These are phyloP conservation scores for Durotheca rogersii DNA, from an alignment of 495 filamentous ascomycete genomes.

Conservation along the genomic window DNA sequence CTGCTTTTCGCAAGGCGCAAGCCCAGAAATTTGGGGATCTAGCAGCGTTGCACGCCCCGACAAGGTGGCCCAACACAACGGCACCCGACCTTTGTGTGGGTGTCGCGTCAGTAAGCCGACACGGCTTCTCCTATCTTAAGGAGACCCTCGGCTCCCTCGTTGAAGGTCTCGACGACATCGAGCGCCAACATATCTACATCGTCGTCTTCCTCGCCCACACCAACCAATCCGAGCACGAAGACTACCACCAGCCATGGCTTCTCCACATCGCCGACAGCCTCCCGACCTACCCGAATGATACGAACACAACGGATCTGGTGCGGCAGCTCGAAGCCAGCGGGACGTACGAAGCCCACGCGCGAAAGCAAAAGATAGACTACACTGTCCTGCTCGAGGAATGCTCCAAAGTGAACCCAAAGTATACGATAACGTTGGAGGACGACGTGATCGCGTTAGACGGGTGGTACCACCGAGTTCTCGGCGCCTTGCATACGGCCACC, in stretches of 20 bases:
- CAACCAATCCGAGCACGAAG: conserved; percentile 49
- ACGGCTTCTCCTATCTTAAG: conserved; percentile 21
- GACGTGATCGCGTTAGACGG: conserved; percentile 53
- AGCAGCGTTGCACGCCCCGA: conserved; percentile 9
- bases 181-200: conserved; percentile 50
- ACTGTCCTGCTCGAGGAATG: conserved; percentile 49
- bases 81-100: conserved; percentile 19
- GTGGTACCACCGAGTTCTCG: conserved; percentile 51
- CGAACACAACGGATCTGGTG: conserved; percentile 25
- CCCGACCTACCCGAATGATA: conserved; percentile 40
- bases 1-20: conserved; percentile 26
- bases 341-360: conserved; percentile 27
- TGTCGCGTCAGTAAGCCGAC: conserved; percentile 21
- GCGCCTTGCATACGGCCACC: conserved; percentile 40
- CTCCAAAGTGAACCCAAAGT: conserved; percentile 44
- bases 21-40: conserved; percentile 21
- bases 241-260: conserved; percentile 52
- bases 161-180: conserved; percentile 46
- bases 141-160: conserved; percentile 39
- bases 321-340: conserved; percentile 34
- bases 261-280: conserved; percentile 45
- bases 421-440: conserved; percentile 57
- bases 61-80: conserved; percentile 20
- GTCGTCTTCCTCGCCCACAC: conserved; percentile 54
- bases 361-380: conserved; percentile 55